Conservation (phyloP, 2,329 filamentous ascomycete species). For the Biscogniauxia sp. region DNA sequence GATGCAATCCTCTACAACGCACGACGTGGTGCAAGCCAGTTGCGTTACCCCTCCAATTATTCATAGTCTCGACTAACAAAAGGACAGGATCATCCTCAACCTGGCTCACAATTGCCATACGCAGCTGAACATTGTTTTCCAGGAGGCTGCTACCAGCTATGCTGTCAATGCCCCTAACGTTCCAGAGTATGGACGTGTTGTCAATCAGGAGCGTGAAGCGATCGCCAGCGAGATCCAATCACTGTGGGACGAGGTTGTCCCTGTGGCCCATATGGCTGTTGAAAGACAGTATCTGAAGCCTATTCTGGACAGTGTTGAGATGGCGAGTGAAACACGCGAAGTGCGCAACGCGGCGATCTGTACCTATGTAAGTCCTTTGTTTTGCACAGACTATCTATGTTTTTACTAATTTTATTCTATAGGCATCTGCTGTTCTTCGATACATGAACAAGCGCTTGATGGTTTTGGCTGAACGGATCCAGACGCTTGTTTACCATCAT, state of each 20-base stretch:
- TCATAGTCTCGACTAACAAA: not conserved
- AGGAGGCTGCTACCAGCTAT: slow-evolving; percentile 14
- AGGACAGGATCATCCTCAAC: slow-evolving; percentile 21
- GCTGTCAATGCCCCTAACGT: slow-evolving; percentile 2
- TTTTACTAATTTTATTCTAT: not conserved
- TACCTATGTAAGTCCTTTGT: slow-evolving; percentile 18
- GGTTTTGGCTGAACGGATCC: slow-evolving; percentile 17
- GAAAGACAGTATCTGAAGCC: slow-evolving; percentile 31
- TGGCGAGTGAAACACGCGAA: slow-evolving; percentile 5
- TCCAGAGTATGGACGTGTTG: slow-evolving; percentile 6
- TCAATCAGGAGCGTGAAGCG: slow-evolving; percentile 22
- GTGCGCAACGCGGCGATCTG: slow-evolving; percentile 17
- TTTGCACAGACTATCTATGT: not conserved
- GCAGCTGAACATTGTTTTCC: slow-evolving; percentile 20
- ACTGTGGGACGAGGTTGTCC: slow-evolving; percentile 35
- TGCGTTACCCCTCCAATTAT: slow-evolving; percentile 3
- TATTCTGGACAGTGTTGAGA: slow-evolving; percentile 15
- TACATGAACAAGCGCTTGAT: slow-evolving; percentile 27
- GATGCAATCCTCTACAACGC: slow-evolving; percentile 21
- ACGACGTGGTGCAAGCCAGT: slow-evolving; percentile 29
- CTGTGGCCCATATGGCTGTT: slow-evolving; percentile 35
- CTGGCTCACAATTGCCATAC: slow-evolving; percentile 23
- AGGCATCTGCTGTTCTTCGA: slow-evolving; percentile 25
- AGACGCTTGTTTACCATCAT: slow-evolving; percentile 22
- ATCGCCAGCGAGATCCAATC: slow-evolving; percentile 31